phyloP scores from a whole-genome alignment of 2,329 filamentous ascomycete genomes.

The Atkinsonella hypoxylon region DNA sequence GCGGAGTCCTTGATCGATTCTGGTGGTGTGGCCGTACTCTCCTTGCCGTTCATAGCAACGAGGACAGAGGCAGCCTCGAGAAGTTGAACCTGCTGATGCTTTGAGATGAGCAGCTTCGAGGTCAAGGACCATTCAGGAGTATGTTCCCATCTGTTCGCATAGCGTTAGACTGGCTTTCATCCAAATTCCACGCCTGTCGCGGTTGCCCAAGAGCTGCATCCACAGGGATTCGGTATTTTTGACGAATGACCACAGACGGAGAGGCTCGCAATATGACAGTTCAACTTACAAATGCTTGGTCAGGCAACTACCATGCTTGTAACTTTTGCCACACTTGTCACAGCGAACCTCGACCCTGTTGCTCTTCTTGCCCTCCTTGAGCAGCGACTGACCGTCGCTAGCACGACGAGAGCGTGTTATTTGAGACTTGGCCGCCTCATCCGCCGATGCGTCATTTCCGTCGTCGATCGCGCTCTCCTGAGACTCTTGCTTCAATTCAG shows the following conservation, averaged over 20 bases:
- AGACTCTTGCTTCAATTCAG: slow-evolving; percentile 35
- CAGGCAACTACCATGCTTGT: slow-evolving; percentile 99
- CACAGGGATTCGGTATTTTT: background rate
- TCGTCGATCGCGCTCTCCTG: slow-evolving; percentile 59
- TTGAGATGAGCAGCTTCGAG: slow-evolving; percentile 95
- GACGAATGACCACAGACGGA: background rate
- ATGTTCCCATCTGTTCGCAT: slow-evolving; percentile 79
- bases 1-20: slow-evolving; percentile 55
- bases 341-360: slow-evolving; percentile 82
- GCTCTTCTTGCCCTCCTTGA: slow-evolving; percentile 75
- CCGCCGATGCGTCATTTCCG: slow-evolving; percentile 44
- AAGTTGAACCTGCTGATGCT: slow-evolving; percentile 97
- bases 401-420: slow-evolving; percentile 47
- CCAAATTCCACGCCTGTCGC: background rate
- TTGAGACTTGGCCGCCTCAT: slow-evolving; percentile 37
- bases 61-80: slow-evolving; percentile 95
- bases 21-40: slow-evolving; percentile 46
- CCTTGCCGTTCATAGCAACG: slow-evolving; percentile 67
- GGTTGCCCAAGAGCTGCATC: background rate
- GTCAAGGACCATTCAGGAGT: slow-evolving; percentile 96
- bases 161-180: slow-evolving; percentile 4
- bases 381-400: slow-evolving; percentile 76
- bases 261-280: slow-evolving; percentile 20
- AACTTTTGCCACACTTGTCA: slow-evolving; percentile 97
- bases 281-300: slow-evolving; percentile 97